A percentile compares a stretch with the other conserved stretches of the same genome.
phyloP scores from a whole-genome alignment of 2,329 filamentous ascomycete genomes.

The Pestalotiopsis sp. region DNA sequence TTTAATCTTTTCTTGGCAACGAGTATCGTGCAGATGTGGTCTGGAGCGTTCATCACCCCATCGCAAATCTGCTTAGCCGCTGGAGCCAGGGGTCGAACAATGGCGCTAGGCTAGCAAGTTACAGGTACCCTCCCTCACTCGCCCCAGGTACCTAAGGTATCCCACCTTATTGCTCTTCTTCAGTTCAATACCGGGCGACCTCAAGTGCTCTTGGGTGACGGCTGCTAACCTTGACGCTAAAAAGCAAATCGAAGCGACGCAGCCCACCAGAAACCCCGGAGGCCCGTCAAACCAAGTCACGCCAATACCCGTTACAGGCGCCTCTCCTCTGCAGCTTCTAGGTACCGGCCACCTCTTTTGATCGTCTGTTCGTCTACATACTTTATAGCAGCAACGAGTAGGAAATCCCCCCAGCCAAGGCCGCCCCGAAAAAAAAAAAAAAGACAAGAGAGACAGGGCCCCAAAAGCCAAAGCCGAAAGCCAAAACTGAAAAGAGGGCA shows the following conservation, averaged over 20 bases:
- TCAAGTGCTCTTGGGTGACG: neutral
- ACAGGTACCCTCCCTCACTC: neutral
- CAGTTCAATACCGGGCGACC: too few species aligned
- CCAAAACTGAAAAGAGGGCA: neutral
- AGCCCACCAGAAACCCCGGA: neutral
- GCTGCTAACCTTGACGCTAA: neutral
- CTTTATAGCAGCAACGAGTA: neutral
- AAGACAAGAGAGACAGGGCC: too few species aligned
- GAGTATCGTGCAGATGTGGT: neutral
- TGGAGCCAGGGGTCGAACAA: constrained; percentile 6
- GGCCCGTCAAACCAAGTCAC: neutral
- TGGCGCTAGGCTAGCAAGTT: neutral
- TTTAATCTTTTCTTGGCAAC: neutral
- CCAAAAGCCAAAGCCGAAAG: neutral
- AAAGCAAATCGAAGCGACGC: neutral
- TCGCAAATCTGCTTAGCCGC: neutral
- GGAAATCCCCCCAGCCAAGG: neutral
- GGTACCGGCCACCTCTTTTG: neutral
- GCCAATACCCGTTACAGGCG: neutral
- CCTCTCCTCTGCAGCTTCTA: neutral
- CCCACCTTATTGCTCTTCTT: too few species aligned
- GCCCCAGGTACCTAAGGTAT: neutral
- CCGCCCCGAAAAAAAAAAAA: neutral
- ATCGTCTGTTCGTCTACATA: neutral
- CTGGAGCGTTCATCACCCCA: constrained; percentile 8